Base-by-base conservation (phyloP, 2,329 filamentous ascomycete genomes). In the Cladosporium halotolerans region DNA sequence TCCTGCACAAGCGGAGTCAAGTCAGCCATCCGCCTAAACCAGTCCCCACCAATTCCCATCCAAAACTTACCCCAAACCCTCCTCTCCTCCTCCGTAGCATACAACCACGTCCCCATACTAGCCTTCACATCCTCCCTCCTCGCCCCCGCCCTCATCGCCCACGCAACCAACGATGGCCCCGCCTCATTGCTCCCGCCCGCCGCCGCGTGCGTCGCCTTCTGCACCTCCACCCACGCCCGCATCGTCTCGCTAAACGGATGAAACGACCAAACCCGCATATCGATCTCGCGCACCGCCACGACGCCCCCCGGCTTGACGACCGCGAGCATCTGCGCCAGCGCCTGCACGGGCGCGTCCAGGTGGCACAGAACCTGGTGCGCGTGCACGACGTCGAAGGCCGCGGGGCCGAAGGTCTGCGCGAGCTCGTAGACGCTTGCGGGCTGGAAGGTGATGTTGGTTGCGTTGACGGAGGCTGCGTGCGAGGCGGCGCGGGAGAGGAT, bases 351-450 rank as follows among this genome's bases (percentile, higher is more conserved):
- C 55, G 79, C 71, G 18, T 68, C 65, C 3, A 84, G 67, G 64
- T 84, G 81, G 57, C 77, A 73, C 9, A 84, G 69, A 3, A 84
- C 75, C 61, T 83, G 80, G 60, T 82, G 78, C 19, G 74, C 76
- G 59, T 79, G 77, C 6, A 83, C 79, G n/a, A 84, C 64, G 58
- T 85, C 82, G 57, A 84, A 84, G 2, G 28, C 70, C 63, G 28
- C 70, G 52, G 82, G 76, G 2, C 68, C 57, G 42, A 72, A 76
- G 2, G 38, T 44, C 6, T 31, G 23, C 0, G 70, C 67, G 0
- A 72, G 60, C 16, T 62, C 56, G 58, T 69, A 67, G 16, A 68
- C 63, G 39, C 61, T 63, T 8, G 63, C 71, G 10, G 60, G 57
- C 54, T 69, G 63, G 51, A 73, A 74, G 1, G 62, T 65, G 50